These are phyloP conservation scores for Penicillium malachiteum DNA, from an alignment of 495 filamentous ascomycete genomes.

Conservation along the genomic window DNA sequence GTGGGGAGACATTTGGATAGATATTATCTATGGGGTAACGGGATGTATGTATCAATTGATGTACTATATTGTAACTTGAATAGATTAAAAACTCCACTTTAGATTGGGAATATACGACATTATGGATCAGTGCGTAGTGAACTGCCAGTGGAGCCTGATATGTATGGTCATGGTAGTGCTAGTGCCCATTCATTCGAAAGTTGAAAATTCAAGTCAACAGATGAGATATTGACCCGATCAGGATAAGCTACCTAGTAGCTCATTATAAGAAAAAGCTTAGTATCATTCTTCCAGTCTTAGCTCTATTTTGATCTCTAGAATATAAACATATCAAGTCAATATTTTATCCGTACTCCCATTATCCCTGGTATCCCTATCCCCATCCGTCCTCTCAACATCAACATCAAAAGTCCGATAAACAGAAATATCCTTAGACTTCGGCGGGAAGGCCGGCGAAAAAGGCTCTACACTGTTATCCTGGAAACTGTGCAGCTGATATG, in stretches of 20 bases:
- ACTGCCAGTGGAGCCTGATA: too few species aligned
- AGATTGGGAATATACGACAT: too few species aligned
- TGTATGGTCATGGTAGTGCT: too few species aligned
- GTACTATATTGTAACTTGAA: not conserved
- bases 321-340: not conserved
- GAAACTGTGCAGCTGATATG: constrained; percentile 19
- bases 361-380: not conserved
- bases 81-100: too few species aligned
- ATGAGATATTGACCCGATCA: too few species aligned
- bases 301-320: too few species aligned
- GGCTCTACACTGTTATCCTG: constrained; percentile 6
- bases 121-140: too few species aligned
- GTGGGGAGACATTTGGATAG: constrained; percentile 24
- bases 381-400: constrained; percentile 9
- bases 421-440: constrained; percentile 8
- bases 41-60: not conserved
- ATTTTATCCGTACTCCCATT: constrained; percentile 4
- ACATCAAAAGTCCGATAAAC: constrained; percentile 11
- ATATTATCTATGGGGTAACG: not conserved
- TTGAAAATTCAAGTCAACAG: too few species aligned
- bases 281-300: too few species aligned
- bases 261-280: too few species aligned
- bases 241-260: too few species aligned
- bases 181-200: too few species aligned
- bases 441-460: not conserved